A percentile compares a stretch with the other conserved stretches of the same genome.
phyloP scores from a whole-genome alignment of 331 rosid genomes.

The Prunus yedoensis region DNA sequence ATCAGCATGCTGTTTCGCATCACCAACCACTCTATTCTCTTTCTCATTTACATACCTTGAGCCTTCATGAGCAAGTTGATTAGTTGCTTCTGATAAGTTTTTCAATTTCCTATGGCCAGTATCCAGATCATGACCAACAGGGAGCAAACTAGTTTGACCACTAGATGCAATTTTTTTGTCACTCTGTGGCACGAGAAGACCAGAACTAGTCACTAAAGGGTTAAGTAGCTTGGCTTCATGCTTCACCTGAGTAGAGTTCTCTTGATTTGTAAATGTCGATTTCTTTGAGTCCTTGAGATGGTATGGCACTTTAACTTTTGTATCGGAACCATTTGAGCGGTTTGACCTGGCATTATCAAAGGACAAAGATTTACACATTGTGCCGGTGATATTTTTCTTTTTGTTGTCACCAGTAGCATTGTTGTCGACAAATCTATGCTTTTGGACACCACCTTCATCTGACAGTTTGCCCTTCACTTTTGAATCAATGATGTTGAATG shows the following conservation, averaged over 20 bases:
- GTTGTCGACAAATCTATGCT: not conserved
- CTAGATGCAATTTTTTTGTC: conserved; percentile 8
- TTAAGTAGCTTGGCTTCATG: not conserved
- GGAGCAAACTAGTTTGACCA: not conserved
- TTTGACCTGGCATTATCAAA: conserved; percentile 5
- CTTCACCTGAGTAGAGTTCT: conserved; percentile 9
- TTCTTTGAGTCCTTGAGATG: conserved; percentile 1
- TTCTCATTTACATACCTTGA: not conserved
- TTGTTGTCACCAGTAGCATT: conserved; percentile 6
- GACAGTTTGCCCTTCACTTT: conserved; percentile 10
- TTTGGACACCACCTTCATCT: conserved; percentile 8
- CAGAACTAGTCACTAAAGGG: conserved; percentile 16
- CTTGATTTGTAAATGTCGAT: conserved; percentile 7
- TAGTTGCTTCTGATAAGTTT: conserved; percentile 4
- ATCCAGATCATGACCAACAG: conserved; percentile 4
- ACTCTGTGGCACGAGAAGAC: conserved; percentile 4
- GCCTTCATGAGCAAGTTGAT: conserved; percentile 7
- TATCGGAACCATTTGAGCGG: conserved; percentile 9
- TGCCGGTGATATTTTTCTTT: conserved; percentile 7
- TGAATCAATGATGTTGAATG: conserved; percentile 16
- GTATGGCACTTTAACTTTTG: conserved; percentile 15
- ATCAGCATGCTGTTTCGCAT: conserved; percentile 4
- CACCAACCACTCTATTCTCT: not conserved
- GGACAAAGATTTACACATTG: conserved; percentile 18
- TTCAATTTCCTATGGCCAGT: not conserved